Percentiles rank a stretch among this genome's conserved stretches.
These are phyloP conservation scores for Coemansia interrupta DNA, from an alignment of 192 early-diverging fungal species.

Conservation along the genomic window DNA sequence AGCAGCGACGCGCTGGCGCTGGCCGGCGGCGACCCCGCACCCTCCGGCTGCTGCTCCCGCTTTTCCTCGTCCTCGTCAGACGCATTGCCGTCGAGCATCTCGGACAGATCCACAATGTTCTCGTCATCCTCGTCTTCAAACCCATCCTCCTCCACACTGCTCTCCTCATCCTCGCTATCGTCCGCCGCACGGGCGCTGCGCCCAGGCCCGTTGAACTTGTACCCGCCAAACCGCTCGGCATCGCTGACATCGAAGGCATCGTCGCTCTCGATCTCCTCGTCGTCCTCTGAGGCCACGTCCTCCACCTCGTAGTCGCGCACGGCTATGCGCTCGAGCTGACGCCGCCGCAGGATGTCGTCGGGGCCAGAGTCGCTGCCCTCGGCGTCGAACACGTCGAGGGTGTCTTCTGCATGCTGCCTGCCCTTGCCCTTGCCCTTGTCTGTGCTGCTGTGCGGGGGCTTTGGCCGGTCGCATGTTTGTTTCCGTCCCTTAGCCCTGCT, in stretches of 20 bases:
- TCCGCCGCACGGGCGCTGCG: conserved; percentile 13
- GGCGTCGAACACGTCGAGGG: conserved; percentile 16
- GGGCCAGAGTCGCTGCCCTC: conserved; percentile 4
- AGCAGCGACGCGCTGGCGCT: conserved; percentile 11
- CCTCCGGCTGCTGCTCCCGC: neutral
- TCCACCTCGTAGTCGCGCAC: conserved; percentile 65
- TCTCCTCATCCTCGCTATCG: conserved; percentile 31
- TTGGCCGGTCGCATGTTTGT: neutral
- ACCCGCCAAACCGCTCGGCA: conserved; percentile 77
- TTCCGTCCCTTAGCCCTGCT: neutral
- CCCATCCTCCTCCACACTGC: conserved; percentile 32
- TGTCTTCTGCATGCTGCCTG: neutral
- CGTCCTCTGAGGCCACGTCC: conserved; percentile 79
- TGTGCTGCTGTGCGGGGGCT: neutral
- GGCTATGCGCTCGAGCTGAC: conserved; percentile 27
- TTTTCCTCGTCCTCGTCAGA: conserved; percentile 20
- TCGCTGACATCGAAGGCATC: conserved; percentile 83
- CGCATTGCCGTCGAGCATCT: conserved; percentile 54
- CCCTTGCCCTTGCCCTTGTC: conserved; percentile 1
- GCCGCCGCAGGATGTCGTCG: conserved; percentile 13
- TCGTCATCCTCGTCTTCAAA: conserved; percentile 55
- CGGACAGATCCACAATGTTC: conserved; percentile 59
- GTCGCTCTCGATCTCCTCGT: conserved; percentile 92
- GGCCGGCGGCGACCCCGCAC: neutral
- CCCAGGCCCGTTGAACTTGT: conserved; percentile 54